A percentile compares a stretch with the other conserved stretches of the same genome.
Conservation (phyloP, 495 filamentous ascomycete species). For the Penicillium coprophilum region DNA sequence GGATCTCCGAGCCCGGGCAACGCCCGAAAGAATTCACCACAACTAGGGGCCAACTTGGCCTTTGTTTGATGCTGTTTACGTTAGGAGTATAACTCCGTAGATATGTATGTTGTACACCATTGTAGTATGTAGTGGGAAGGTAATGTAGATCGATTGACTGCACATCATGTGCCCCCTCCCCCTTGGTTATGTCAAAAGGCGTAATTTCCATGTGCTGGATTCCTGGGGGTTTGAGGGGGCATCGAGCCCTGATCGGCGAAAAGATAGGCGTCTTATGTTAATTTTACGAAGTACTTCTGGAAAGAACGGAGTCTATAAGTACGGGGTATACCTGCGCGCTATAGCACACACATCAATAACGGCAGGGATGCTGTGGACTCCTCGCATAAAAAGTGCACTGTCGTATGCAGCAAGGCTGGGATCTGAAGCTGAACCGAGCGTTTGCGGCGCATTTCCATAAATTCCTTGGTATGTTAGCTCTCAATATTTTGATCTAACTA, state of each 20-base stretch:
- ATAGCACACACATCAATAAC: slow-evolving; percentile 9
- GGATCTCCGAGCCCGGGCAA: slow-evolving; percentile 14
- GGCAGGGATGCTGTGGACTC: slow-evolving; percentile 29
- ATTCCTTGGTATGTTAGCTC: slow-evolving; percentile 18
- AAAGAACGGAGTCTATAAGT: background rate
- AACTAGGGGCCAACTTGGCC: slow-evolving; percentile 5
- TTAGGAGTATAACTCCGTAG: background rate
- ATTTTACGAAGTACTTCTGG: background rate
- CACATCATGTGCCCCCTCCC: slow-evolving; percentile 20
- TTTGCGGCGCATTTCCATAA: slow-evolving; percentile 12
- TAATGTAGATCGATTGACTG: slow-evolving; percentile 11
- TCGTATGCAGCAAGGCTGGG: slow-evolving; percentile 19
- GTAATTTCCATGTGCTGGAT: slow-evolving; percentile 19
- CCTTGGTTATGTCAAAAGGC: slow-evolving; percentile 9
- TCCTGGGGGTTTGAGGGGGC: slow-evolving; percentile 9
- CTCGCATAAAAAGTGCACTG: slow-evolving; percentile 23
- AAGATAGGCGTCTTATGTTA: background rate
- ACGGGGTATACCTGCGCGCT: slow-evolving; percentile 8
- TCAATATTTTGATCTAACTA: background rate
- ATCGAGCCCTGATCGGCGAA: slow-evolving; percentile 2
- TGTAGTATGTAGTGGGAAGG: slow-evolving; percentile 5
- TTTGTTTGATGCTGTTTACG: background rate
- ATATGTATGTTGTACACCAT: slow-evolving; percentile 2
- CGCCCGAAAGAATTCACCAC: slow-evolving; percentile 16
- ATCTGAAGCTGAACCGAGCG: slow-evolving; percentile 28